Evolutionary conservation across 495 filamentous ascomycete species (phyloP).

Genomic region (Trichocladium uniseriatum): DNA sequence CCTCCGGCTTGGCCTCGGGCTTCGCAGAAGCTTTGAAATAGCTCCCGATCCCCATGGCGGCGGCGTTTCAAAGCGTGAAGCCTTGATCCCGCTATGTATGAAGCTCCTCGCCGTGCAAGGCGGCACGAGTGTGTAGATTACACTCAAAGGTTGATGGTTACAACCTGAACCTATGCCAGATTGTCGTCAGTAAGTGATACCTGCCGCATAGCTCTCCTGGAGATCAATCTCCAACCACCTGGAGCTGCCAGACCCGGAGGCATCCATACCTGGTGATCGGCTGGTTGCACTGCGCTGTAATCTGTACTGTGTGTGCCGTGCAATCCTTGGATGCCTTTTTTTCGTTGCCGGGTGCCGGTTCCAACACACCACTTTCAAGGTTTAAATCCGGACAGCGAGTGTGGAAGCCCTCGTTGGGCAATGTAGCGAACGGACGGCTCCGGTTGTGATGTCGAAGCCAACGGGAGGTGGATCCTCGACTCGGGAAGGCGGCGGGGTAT

Average conservation of each 20-base stretch:
- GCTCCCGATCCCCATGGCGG: slow-evolving; percentile 48
- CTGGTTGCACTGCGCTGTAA: too few species aligned
- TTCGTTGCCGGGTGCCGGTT: too few species aligned
- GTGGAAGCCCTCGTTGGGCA: not conserved
- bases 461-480: not conserved
- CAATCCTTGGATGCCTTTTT: too few species aligned
- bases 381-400: not conserved
- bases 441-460: not conserved
- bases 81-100: not conserved
- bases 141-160: too few species aligned
- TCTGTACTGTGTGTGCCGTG: too few species aligned
- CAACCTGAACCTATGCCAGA: too few species aligned
- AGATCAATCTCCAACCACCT: too few species aligned
- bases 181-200: too few species aligned
- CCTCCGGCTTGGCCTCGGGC: slow-evolving; percentile 24
- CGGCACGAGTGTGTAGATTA: not conserved
- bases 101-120: not conserved
- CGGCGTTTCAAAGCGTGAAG: slow-evolving; percentile 8
- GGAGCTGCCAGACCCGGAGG: too few species aligned
- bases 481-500: not conserved
- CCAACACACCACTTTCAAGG: too few species aligned
- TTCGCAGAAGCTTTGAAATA: slow-evolving; percentile 57
- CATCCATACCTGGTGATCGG: too few species aligned
- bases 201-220: too few species aligned
- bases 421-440: slow-evolving; percentile 12